phyloP scores from a whole-genome alignment of 148 eudicot genomes.

The Rhododendron henanense region DNA sequence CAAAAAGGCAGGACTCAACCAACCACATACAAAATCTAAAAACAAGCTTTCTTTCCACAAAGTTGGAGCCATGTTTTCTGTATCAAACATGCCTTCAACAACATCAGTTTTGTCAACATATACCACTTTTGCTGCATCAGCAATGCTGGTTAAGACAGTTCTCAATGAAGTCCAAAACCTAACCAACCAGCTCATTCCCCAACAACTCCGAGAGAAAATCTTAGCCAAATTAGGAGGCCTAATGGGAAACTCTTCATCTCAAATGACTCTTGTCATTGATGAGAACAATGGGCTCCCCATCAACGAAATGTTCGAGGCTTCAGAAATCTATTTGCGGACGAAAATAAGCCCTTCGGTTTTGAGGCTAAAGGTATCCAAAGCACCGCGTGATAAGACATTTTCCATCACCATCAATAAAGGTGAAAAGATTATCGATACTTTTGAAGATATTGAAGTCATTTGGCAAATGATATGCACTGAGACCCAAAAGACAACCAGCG shows the following conservation, averaged over 20 bases:
- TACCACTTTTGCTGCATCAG: constrained; percentile 9
- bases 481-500: constrained; percentile 7
- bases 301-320: constrained; percentile 50
- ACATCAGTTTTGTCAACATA: background rate
- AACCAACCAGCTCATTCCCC: constrained; percentile 2
- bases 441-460: constrained; percentile 23
- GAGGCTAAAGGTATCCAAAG: constrained; percentile 25
- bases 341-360: constrained; percentile 13
- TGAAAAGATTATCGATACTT: constrained; percentile 29
- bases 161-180: background rate
- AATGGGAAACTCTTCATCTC: constrained; percentile 9
- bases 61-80: background rate
- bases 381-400: background rate
- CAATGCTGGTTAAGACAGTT: constrained; percentile 12
- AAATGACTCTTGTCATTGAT: background rate
- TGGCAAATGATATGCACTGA: constrained; percentile 25
- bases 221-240: constrained; percentile 16
- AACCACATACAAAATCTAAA: background rate
- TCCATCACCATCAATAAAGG: constrained; percentile 23
- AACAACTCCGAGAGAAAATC: constrained; percentile 11
- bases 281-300: background rate
- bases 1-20: background rate
- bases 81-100: background rate
- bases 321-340: constrained; percentile 31
- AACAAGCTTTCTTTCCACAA: background rate